A percentile compares a stretch with the other conserved stretches of the same genome.
These are phyloP conservation scores for Phyllosticta citrichinensis DNA, from an alignment of 2,329 filamentous ascomycete species.

Conservation along the genomic window DNA sequence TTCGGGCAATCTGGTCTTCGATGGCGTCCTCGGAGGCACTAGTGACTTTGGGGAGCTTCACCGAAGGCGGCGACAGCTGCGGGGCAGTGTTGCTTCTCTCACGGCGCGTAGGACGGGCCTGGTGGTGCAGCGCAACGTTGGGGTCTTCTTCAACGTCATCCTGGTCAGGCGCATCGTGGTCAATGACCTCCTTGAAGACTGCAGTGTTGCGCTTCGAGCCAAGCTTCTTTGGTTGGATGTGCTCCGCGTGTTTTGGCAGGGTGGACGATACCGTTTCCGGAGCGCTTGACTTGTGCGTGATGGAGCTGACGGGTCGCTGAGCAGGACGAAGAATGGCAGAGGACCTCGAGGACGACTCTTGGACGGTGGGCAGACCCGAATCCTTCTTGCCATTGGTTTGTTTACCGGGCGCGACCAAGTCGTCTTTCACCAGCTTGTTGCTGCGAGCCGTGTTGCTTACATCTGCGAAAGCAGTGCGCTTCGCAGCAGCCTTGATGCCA, in stretches of 20 bases:
- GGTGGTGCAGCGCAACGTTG: neutral
- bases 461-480: slow-evolving; percentile 73
- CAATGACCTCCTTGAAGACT: slow-evolving; percentile 42
- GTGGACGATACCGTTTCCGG: neutral
- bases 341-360: slow-evolving; percentile 1
- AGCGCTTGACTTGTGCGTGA: neutral
- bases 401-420: slow-evolving; percentile 42
- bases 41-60: neutral
- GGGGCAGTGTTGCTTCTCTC: slow-evolving; percentile 7
- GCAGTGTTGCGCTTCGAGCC: slow-evolving; percentile 24
- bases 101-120: neutral
- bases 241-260: neutral
- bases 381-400: slow-evolving; percentile 15
- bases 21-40: neutral
- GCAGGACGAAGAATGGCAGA: slow-evolving; percentile 5
- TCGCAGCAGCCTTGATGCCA: slow-evolving; percentile 54
- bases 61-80: slow-evolving; percentile 5
- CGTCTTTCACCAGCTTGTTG: slow-evolving; percentile 41
- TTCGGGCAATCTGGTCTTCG: neutral
- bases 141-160: neutral
- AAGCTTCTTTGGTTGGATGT: neutral
- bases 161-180: neutral
- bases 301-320: slow-evolving; percentile 1
- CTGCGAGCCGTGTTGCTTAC: slow-evolving; percentile 57
- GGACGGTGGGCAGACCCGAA: slow-evolving; percentile 1